Evolutionary conservation across 345 rosid species (phyloP), one percentile per base, ranked within the genome.

Genomic region (Salix brachista): DNA sequence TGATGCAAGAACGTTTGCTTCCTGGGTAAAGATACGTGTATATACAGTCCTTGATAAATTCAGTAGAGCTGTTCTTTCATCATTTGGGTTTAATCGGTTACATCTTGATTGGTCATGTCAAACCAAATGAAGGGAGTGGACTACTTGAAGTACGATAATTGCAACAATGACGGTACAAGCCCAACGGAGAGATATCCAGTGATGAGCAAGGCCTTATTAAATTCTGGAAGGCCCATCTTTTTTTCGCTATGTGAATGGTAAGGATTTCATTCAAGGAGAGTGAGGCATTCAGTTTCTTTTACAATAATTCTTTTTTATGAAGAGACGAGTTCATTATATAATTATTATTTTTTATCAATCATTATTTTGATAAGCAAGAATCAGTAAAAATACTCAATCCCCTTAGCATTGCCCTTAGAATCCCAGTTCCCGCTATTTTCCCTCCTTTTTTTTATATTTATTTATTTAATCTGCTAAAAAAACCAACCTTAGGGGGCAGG

Each of bases 241-340:
- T 85, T 85, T 79, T 95, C 99, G 18, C 73, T 95, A 42, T 95
- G 99, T 65, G 99, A 95, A 92, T 94, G 97, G 95, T 93, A 73
- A 69, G 39, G 3, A 42, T 10, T 10, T 39, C 42, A 8, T 39
- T 39, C 11, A 8, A 39, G 42, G 42, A 39, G 8, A 7, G 8
- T 37, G 10, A 6, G 41, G 2, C 41, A 37, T 37, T 37, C 7
- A 37, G 7, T 17, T 26, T 26, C 36, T 65, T 13, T 34, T 26
- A 1, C 28, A n/a, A 23, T 60, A 8, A 14, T 26, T 48, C 14
- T 28, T 42, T 23, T 42, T 28, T 4, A 32, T 32, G 34, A 32
- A 32, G 34, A 32, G 34, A 32, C 34, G 34, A 32, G 34, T 32
- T 32, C 34, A 32, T 32, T 32, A 32, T 32, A 32, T 32, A 32